Conservation (phyloP, 2,329 filamentous ascomycete genomes). For the Colletotrichum nymphaeae region DNA sequence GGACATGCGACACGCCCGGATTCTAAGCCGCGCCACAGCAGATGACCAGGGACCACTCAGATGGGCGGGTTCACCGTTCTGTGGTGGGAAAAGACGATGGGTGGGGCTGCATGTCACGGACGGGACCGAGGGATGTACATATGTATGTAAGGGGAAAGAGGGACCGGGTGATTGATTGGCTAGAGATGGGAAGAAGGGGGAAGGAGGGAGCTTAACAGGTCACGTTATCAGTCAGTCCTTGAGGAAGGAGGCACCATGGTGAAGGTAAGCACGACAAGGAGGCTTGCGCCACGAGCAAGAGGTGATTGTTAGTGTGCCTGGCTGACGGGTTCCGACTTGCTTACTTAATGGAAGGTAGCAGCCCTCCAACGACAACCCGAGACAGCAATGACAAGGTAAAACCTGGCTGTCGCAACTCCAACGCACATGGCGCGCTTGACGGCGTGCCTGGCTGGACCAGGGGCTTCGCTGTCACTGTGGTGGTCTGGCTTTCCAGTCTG, state of each 20-base stretch:
- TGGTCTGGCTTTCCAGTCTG: background rate
- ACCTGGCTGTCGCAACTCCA: slow-evolving; percentile 2
- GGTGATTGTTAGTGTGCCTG: background rate
- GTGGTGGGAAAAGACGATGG: background rate
- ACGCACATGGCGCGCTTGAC: slow-evolving; percentile 18
- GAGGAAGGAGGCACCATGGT: no score
- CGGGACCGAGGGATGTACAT: background rate
- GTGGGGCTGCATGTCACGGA: slow-evolving; percentile 1
- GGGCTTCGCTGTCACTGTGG: slow-evolving; percentile 18
- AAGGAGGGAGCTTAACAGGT: background rate
- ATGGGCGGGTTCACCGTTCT: background rate
- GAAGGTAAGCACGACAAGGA: background rate
- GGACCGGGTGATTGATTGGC: background rate
- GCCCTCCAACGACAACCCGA: background rate
- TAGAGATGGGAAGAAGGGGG: background rate
- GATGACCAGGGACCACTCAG: background rate
- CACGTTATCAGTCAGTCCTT: background rate
- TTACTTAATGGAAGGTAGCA: background rate
- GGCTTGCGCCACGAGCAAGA: background rate
- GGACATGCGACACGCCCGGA: slow-evolving; percentile 18
- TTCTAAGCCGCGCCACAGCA: slow-evolving; percentile 13
- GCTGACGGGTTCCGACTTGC: background rate
- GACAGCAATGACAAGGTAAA: slow-evolving; percentile 5
- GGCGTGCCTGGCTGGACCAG: slow-evolving; percentile 20
- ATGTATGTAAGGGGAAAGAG: background rate